Evolutionary conservation across 2,329 filamentous ascomycete genomes (phyloP).

Genomic region (Chaetomium olivaceum): DNA sequence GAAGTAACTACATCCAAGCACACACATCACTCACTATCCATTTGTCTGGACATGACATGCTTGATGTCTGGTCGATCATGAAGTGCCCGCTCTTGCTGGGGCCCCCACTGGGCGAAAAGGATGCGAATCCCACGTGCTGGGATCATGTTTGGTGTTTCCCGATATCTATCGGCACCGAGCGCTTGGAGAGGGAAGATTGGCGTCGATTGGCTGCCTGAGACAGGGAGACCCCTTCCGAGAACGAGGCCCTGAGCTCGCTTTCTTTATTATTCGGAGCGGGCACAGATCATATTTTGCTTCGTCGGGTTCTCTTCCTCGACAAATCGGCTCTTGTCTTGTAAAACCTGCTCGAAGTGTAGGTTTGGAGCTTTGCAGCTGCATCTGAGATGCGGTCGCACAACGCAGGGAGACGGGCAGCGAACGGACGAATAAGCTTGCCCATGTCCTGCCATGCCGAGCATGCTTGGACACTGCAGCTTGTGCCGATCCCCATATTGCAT

Average conservation of each 20-base stretch:
- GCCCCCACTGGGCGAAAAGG: background rate
- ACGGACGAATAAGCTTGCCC: background rate
- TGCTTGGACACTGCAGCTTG: background rate
- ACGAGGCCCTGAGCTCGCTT: background rate
- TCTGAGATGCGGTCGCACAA: background rate
- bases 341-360: background rate
- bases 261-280: background rate
- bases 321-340: background rate
- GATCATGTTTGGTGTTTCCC: constrained; percentile 5
- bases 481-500: constrained; percentile 8
- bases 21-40: background rate
- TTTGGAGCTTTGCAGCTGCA: background rate
- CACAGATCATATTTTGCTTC: background rate
- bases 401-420: background rate
- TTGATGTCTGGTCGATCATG: background rate
- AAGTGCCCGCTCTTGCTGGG: background rate
- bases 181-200: background rate
- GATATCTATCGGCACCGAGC: background rate
- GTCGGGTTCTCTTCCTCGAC: background rate
- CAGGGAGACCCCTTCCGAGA: background rate
- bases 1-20: background rate
- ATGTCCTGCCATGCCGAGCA: background rate
- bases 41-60: background rate
- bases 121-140: constrained; percentile 11
- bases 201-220: background rate